These are phyloP conservation scores for Fusarium sp. DNA, from an alignment of 2,329 filamentous ascomycete genomes.

Conservation along the genomic window DNA sequence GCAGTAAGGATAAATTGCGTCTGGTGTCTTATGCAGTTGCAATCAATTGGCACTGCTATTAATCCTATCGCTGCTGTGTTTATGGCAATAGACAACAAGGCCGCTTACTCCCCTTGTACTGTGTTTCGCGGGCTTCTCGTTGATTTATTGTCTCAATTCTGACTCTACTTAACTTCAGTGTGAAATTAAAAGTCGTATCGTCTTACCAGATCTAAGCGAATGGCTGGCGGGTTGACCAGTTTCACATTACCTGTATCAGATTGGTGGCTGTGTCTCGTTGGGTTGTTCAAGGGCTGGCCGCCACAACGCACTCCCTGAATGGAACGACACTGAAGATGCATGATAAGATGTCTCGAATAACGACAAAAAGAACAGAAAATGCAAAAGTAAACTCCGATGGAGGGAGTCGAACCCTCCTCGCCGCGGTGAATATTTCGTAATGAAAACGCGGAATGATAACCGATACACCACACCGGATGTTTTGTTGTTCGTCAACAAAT, in stretches of 20 bases:
- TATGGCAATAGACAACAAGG: accelerated
- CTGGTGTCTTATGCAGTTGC: accelerated
- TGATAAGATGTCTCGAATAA: background rate
- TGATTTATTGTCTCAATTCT: background rate
- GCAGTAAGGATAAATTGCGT: accelerated
- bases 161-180: too few relatives aligned
- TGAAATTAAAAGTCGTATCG: too few relatives aligned
- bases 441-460: constrained; percentile 32
- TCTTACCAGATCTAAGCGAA: too few relatives aligned
- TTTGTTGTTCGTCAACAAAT: background rate
- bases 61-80: too few relatives aligned
- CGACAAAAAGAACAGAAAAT: background rate
- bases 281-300: background rate
- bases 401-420: constrained; percentile 29
- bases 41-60: accelerated
- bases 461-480: constrained; percentile 28
- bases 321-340: background rate
- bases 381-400: constrained; percentile 15
- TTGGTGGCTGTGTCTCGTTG: background rate
- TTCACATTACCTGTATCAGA: too few relatives aligned
- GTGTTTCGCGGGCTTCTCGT: background rate
- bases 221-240: accelerated
- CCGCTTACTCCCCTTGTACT: accelerated
- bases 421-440: background rate
- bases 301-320: background rate